phyloP scores from a whole-genome alignment of 805 yeast species.

The Candida nonsorbophila region DNA sequence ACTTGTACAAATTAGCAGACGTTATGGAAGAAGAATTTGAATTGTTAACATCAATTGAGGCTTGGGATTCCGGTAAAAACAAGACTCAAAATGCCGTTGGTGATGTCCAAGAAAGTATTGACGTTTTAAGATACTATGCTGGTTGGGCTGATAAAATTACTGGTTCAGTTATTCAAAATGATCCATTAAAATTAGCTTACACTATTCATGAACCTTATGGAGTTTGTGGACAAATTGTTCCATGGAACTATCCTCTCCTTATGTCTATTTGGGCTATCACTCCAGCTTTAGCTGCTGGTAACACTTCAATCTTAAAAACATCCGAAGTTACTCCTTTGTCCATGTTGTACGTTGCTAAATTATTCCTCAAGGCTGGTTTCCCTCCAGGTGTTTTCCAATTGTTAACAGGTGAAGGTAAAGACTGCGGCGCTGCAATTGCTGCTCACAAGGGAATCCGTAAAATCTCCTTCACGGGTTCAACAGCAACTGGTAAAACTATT shows the following conservation, averaged over 20 bases:
- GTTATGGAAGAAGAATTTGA: slow-evolving; percentile 27
- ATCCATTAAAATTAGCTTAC: slow-evolving; percentile 53
- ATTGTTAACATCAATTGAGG: slow-evolving; percentile 33
- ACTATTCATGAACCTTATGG: slow-evolving; percentile 57
- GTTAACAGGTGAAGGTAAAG: slow-evolving; percentile 62
- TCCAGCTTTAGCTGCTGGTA: slow-evolving; percentile 80
- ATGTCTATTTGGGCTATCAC: slow-evolving; percentile 82
- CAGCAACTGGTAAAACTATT: slow-evolving; percentile 60
- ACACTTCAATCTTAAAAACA: slow-evolving; percentile 64
- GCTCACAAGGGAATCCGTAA: slow-evolving; percentile 53
- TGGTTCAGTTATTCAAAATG: slow-evolving; percentile 41
- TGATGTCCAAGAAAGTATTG: slow-evolving; percentile 44
- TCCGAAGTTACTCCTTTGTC: slow-evolving; percentile 77
- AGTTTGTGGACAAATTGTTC: slow-evolving; percentile 42
- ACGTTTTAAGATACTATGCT: slow-evolving; percentile 48
- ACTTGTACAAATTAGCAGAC: slow-evolving; percentile 33
- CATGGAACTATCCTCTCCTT: slow-evolving; percentile 44
- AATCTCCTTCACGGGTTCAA: slow-evolving; percentile 63
- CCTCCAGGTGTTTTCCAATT: slow-evolving; percentile 76
- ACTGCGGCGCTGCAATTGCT: slow-evolving; percentile 66
- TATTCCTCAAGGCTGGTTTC: slow-evolving; percentile 62
- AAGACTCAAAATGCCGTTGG: slow-evolving; percentile 41
- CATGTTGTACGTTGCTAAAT: slow-evolving; percentile 52
- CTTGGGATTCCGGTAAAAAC: slow-evolving; percentile 47
- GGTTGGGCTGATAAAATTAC: slow-evolving; percentile 59